Evolutionary conservation across 2,329 filamentous ascomycete genomes (phyloP).

Genomic region (Phyllosticta capitalensis): DNA sequence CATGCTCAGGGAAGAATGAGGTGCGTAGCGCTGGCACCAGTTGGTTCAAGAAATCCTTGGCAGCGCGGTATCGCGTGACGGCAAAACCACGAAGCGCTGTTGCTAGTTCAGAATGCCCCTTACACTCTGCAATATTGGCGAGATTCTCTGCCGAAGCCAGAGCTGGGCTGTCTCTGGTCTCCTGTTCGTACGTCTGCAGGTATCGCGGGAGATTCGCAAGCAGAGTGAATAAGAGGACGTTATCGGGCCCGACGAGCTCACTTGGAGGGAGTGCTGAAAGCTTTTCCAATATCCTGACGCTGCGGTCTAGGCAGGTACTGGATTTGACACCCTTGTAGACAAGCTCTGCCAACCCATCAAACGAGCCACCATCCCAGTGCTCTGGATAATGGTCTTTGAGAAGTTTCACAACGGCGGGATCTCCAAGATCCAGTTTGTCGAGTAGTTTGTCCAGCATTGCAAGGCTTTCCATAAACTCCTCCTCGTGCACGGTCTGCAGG

Average conservation of each 20-base stretch:
- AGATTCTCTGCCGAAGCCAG: slow-evolving; percentile 60
- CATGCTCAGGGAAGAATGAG: slow-evolving; percentile 70
- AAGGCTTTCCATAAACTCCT: slow-evolving; percentile 83
- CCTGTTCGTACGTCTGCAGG: slow-evolving; percentile 65
- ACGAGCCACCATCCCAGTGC: slow-evolving; percentile 72
- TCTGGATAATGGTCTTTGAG: slow-evolving; percentile 71
- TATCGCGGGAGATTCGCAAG: slow-evolving; percentile 87
- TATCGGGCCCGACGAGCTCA: slow-evolving; percentile 70
- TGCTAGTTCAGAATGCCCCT: slow-evolving; percentile 59
- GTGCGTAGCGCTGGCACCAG: slow-evolving; percentile 65
- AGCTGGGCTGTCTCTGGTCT: slow-evolving; percentile 37
- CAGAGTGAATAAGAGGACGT: slow-evolving; percentile 73
- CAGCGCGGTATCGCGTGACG: slow-evolving; percentile 54
- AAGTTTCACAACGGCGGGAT: slow-evolving; percentile 56
- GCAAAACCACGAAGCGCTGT: slow-evolving; percentile 62
- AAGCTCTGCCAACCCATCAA: slow-evolving; percentile 76
- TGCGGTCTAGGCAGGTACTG: slow-evolving; percentile 67
- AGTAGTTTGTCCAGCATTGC: slow-evolving; percentile 85
- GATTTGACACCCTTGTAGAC: slow-evolving; percentile 90
- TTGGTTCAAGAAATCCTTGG: slow-evolving; percentile 66
- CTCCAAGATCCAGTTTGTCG: slow-evolving; percentile 70
- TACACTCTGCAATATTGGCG: slow-evolving; percentile 60
- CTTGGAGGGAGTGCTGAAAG: slow-evolving; percentile 72
- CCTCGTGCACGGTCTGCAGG: slow-evolving; percentile 91
- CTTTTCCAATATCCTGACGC: slow-evolving; percentile 67